Evolutionary conservation across 1,284 basidiomycete species (phyloP), one percentile per base, ranked within the genome.

Genomic region (Boletus calvinii): DNA sequence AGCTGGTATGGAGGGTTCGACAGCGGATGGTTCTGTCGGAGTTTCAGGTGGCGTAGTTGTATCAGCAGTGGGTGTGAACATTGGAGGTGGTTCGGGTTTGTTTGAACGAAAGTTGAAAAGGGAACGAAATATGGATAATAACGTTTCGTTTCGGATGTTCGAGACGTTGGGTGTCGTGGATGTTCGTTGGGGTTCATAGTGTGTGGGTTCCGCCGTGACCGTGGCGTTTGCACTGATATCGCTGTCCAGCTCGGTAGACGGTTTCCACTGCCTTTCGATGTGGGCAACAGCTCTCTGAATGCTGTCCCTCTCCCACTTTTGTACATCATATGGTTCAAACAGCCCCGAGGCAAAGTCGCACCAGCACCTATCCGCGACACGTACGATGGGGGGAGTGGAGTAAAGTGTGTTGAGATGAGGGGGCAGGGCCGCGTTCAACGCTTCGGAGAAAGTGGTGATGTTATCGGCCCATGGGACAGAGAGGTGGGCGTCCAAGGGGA

Each of bases 301-400:
- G 60, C 84, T 87, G 50, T 76, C 66, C 53, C 71, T 67, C 63
- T 91, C 89, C 88, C 88, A 91, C 39, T 75, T 74, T 24, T 84
- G 79, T 41, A 84, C 74, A 56, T 90, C 86, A 69, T 83, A 88
- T 8, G 87, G 84, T 54, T 86, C 80, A 62, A 90, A 91, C 50
- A 89, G 69, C 13, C 76, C 74, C 22, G 73, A 70, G 34, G 79
- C 77, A 58, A 87, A 70, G 62, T 91, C 87, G 60, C 89, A 91
- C 89, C 89, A 92, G 63, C 89, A 91, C 39, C 87, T 81, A 61
- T 91, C 88, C 4, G 78, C 73, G 1, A 86, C 75, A 30, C 78
- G 79, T 39, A 90, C 80, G 42, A 79, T 75, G 9, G 74, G 65
- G 4, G 59, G 59, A 40, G 48, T 34, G 12, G 57, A 48, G 59